A percentile compares a stretch with the other conserved stretches of the same genome.
Evolutionary conservation across 2,329 filamentous ascomycete species (phyloP).

Genomic region (Aspergillus spinulosporus): DNA sequence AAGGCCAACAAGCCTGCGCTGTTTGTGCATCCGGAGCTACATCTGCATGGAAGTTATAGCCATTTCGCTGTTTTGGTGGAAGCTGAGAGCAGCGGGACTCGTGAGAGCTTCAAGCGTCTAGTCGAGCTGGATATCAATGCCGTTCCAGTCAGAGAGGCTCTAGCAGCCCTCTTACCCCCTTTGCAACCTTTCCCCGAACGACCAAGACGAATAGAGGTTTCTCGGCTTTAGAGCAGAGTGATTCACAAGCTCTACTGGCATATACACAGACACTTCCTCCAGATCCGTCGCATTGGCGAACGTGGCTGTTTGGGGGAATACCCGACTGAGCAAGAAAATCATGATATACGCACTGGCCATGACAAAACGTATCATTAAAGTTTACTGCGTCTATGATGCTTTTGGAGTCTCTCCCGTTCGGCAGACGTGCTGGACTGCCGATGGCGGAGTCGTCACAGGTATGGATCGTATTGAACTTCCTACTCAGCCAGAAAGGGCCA

Average conservation of each 20-base stretch:
- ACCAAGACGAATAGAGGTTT: not conserved
- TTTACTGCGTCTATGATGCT: conserved; percentile 9
- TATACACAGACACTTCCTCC: conserved; percentile 2
- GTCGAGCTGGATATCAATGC: not conserved
- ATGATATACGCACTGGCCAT: conserved; percentile 5
- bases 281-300: conserved; percentile 5
- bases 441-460: conserved; percentile 8
- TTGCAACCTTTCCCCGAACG: not conserved
- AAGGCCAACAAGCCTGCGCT: not conserved
- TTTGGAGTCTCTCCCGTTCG: conserved; percentile 10
- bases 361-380: conserved; percentile 1
- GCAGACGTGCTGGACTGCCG: conserved; percentile 4
- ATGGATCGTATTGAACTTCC: not conserved
- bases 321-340: conserved; percentile 4
- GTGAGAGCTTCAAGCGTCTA: not conserved
- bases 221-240: not conserved
- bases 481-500: too few species aligned
- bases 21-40: conserved; percentile 11
- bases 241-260: not conserved
- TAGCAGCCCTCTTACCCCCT: conserved; percentile 3
- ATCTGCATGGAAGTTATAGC: not conserved
- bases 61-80: not conserved
- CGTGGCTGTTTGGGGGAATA: conserved; percentile 8
- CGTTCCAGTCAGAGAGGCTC: not conserved
- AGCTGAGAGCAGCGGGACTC: not conserved